Evolutionary conservation across 768 basidiomycete genomes (phyloP).

Genomic region (Pulveroboletus frians): DNA sequence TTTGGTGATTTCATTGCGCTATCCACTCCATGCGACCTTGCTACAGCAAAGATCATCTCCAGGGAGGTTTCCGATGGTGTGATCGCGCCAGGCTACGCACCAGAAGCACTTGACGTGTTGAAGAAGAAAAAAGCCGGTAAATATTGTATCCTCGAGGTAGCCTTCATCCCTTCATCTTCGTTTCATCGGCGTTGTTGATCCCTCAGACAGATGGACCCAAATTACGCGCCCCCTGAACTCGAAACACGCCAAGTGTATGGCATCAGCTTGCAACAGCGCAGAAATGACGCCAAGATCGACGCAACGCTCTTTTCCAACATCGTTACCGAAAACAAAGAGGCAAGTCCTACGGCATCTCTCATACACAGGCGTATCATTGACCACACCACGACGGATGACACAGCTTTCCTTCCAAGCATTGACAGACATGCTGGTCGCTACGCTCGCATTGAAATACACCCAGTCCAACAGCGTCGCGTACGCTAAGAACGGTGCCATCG

Average conservation of each 20-base stretch:
- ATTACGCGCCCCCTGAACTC: conserved; percentile 67
- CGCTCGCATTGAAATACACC: conserved; percentile 95
- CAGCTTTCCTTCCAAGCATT: conserved; percentile 74
- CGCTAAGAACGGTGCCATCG: conserved; percentile 83
- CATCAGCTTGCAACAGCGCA: conserved; percentile 79
- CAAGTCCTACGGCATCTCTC: conserved; percentile 30
- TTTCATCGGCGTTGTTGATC: conserved; percentile 6
- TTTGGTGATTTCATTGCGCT: conserved; percentile 99
- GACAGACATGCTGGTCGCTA: conserved; percentile 94
- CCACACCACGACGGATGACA: not conserved
- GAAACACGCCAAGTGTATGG: conserved; percentile 98
- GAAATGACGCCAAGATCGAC: conserved; percentile 89
- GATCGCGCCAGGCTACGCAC: conserved; percentile 89
- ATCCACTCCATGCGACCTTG: conserved; percentile 86
- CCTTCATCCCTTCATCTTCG: conserved; percentile 1
- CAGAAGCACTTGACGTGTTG: conserved; percentile 84
- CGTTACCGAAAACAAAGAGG: conserved; percentile 85
- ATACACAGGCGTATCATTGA: not conserved
- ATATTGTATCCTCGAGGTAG: conserved; percentile 92
- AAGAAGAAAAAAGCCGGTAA: conserved; percentile 97
- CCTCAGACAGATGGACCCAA: conserved; percentile 72
- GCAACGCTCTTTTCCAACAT: conserved; percentile 76
- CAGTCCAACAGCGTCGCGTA: conserved; percentile 99
- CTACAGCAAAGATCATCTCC: conserved; percentile 96
- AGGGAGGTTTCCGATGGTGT: conserved; percentile 98